Evolutionary conservation across 2,329 filamentous ascomycete species (phyloP).

Genomic region (Paracamarosporium sp.): DNA sequence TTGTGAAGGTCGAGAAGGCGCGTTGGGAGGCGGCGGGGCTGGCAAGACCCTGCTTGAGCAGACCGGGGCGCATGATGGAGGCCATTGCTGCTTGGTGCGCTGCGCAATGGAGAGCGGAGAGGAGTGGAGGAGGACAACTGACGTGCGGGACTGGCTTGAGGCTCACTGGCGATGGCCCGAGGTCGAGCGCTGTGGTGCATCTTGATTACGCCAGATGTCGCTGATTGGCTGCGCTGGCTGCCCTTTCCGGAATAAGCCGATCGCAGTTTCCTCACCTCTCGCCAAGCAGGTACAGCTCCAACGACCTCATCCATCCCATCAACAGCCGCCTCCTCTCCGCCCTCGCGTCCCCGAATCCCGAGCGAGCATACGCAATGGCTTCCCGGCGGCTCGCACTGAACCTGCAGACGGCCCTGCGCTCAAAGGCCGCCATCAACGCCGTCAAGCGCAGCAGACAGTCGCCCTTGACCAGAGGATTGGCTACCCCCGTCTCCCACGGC

Average conservation of each 20-base stretch:
- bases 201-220: slow-evolving; percentile 2
- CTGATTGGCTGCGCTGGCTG: slow-evolving; percentile 13
- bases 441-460: slow-evolving; percentile 58
- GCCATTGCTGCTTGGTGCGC: slow-evolving; percentile 53
- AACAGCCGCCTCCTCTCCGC: slow-evolving; percentile 31
- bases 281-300: slow-evolving; percentile 32
- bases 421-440: slow-evolving; percentile 81
- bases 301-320: slow-evolving; percentile 35
- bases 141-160: slow-evolving; percentile 5
- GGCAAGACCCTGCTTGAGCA: slow-evolving; percentile 56
- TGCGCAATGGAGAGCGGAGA: slow-evolving; percentile 13
- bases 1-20: slow-evolving; percentile 51
- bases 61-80: slow-evolving; percentile 57
- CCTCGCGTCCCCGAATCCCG: slow-evolving; percentile 33
- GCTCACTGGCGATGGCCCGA: slow-evolving; percentile 12
- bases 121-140: slow-evolving; percentile 9
- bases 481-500: slow-evolving; percentile 77
- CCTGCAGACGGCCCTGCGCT: slow-evolving; percentile 88
- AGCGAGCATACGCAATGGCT: slow-evolving; percentile 71
- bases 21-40: slow-evolving; percentile 51
- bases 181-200: slow-evolving; percentile 11
- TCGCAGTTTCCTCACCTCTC: slow-evolving; percentile 27
- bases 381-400: slow-evolving; percentile 97
- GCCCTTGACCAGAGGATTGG: slow-evolving; percentile 84
- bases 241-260: slow-evolving; percentile 12